These are phyloP conservation scores for Aristolochia fimbriata DNA, from an alignment of 164 flowering plant species.

Conservation along the genomic window DNA sequence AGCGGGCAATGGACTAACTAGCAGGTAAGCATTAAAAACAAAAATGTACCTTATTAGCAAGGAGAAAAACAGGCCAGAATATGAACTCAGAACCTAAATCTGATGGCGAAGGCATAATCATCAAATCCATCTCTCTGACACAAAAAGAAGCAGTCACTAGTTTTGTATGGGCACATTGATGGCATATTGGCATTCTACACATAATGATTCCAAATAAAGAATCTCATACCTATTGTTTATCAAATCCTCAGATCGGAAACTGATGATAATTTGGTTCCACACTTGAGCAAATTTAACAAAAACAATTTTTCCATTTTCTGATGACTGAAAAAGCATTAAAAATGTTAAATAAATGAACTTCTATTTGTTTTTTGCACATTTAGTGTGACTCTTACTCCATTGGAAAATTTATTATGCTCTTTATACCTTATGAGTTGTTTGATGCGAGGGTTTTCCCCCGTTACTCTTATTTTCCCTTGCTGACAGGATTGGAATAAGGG, in stretches of 20 bases:
- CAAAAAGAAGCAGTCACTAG: background rate
- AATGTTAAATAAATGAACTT: background rate
- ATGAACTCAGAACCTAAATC: constrained; percentile 41
- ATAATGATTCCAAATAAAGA: background rate
- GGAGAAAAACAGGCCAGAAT: constrained; percentile 84
- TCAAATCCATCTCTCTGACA: constrained; percentile 80
- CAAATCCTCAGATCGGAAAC: constrained; percentile 77
- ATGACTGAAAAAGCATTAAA: constrained; percentile 21
- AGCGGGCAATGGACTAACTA: background rate
- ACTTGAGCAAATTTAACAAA: constrained; percentile 57
- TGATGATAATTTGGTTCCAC: constrained; percentile 80
- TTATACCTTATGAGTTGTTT: constrained; percentile 33
- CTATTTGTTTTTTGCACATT: background rate
- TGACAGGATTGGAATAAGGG: constrained; percentile 46
- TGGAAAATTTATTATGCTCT: background rate
- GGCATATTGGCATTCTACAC: background rate
- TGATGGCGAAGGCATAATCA: constrained; percentile 65
- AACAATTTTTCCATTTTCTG: constrained; percentile 30
- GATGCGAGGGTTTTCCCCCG: constrained; percentile 21
- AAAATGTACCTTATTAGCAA: constrained; percentile 63
- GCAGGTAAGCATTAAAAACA: background rate
- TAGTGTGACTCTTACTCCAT: background rate
- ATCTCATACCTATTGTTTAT: constrained; percentile 68
- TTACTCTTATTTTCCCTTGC: constrained; percentile 25
- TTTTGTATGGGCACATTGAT: background rate